Evolutionary conservation across 1,139 yeast genomes (phyloP).

Genomic region (Taphrina betulina): DNA sequence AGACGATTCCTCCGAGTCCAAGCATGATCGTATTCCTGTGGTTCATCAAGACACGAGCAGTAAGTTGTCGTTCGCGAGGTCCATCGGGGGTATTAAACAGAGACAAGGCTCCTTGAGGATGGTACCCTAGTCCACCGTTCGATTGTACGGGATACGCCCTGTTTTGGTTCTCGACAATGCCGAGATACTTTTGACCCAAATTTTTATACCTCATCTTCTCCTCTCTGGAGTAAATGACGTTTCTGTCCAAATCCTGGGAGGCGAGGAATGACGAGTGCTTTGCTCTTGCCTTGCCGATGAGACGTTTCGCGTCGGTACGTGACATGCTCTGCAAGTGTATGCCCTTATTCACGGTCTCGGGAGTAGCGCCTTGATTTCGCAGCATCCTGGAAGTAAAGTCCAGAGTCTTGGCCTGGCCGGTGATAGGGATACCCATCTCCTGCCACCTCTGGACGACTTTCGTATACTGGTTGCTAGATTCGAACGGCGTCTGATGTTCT

Average conservation of each 20-base stretch:
- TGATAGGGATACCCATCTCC: conserved; percentile 26
- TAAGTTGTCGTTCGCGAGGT: conserved; percentile 13
- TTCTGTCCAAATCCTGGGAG: background rate
- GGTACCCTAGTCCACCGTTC: conserved; percentile 24
- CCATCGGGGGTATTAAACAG: conserved; percentile 26
- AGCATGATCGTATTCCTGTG: conserved; percentile 4
- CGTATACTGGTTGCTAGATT: conserved; percentile 16
- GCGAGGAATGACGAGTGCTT: background rate
- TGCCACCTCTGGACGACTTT: conserved; percentile 25
- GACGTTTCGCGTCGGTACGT: background rate
- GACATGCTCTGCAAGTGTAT: conserved; percentile 1
- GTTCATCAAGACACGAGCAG: conserved; percentile 11
- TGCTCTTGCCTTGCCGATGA: background rate
- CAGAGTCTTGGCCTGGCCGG: background rate
- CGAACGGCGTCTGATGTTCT: conserved; percentile 30
- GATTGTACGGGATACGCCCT: conserved; percentile 11
- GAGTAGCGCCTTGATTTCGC: background rate
- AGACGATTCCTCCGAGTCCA: conserved; percentile 22
- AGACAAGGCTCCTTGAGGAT: conserved; percentile 28
- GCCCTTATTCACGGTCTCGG: conserved; percentile 12
- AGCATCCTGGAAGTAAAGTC: background rate
- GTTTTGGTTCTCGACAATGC: conserved; percentile 1
- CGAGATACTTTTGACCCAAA: background rate
- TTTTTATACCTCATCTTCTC: background rate
- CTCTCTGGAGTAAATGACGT: background rate